Percentiles rank a stretch among this genome's conserved stretches.
These are phyloP conservation scores for Pyricularia sp. DNA, from an alignment of 2,329 filamentous ascomycete genomes.

Conservation along the genomic window DNA sequence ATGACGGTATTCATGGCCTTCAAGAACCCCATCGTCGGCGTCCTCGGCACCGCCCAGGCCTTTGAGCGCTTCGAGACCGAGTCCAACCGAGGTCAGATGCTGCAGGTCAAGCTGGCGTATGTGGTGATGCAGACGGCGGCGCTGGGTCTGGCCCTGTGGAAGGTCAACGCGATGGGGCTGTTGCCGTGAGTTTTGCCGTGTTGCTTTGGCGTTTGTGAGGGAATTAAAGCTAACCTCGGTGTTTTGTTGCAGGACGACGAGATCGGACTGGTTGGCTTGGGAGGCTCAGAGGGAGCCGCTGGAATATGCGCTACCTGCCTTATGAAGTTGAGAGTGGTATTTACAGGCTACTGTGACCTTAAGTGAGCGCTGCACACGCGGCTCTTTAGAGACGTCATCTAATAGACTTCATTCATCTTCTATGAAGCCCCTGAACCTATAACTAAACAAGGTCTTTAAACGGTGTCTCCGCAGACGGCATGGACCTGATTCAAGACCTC, in stretches of 20 bases:
- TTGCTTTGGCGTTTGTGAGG: not conserved
- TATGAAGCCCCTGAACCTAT: not conserved
- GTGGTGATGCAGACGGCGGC: constrained; percentile 79
- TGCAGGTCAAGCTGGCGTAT: constrained; percentile 81
- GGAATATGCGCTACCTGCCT: constrained; percentile 55
- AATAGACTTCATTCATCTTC: not conserved
- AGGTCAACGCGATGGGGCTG: constrained; percentile 92
- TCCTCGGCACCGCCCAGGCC: constrained; percentile 74
- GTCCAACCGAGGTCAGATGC: constrained; percentile 60
- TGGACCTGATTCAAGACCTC: not conserved
- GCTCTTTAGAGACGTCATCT: not conserved
- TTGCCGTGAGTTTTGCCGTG: constrained; percentile 57
- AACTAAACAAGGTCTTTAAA: not conserved
- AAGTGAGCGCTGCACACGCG: not conserved
- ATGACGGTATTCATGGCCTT: constrained; percentile 99
- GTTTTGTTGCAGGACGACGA: constrained; percentile 59
- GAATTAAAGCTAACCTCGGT: constrained; percentile 4
- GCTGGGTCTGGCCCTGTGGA: constrained; percentile 83
- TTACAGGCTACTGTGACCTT: not conserved
- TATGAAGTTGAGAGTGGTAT: constrained; percentile 23
- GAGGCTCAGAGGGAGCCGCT: constrained; percentile 64
- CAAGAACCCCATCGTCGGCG: constrained; percentile 84
- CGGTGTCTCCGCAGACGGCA: not conserved
- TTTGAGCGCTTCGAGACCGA: constrained; percentile 87
- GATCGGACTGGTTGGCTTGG: constrained; percentile 97